Conservation (phyloP, 306 rosid species). For the Begonia fuchsioides region DNA sequence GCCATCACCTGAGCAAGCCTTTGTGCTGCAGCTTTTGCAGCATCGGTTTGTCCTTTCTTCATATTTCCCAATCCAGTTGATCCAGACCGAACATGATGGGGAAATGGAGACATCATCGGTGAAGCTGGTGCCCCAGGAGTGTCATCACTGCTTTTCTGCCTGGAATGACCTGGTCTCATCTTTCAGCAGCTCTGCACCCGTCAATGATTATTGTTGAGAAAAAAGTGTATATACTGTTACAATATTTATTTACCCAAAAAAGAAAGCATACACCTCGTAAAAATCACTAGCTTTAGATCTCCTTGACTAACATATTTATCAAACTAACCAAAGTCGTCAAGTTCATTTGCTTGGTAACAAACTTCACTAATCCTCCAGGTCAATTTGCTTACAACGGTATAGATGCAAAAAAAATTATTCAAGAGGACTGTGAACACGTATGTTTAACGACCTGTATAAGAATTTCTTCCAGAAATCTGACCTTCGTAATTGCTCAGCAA, state of each 20-base stretch:
- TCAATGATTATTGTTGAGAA: neutral
- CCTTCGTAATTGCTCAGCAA: neutral
- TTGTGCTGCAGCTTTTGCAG: conserved; percentile 86
- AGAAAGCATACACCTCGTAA: no score
- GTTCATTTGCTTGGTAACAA: no score
- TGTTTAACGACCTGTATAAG: no score
- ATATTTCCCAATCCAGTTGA: conserved; percentile 28
- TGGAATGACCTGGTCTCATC: conserved; percentile 22
- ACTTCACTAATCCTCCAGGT: no score
- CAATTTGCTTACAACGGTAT: no score
- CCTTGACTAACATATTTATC: no score
- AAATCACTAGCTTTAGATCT: no score
- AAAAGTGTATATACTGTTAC: no score
- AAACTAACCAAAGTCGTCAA: no score
- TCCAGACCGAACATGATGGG: conserved; percentile 37
- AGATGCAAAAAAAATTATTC: no score
- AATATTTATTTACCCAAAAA: no score
- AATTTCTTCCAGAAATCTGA: neutral
- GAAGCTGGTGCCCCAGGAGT: conserved; percentile 39
- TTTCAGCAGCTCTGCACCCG: conserved; percentile 44
- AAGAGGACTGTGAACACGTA: no score
- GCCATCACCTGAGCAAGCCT: conserved; percentile 99
- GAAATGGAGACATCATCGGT: conserved; percentile 25
- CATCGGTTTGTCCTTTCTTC: conserved; percentile 50
- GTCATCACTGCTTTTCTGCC: conserved; percentile 45